Conservation (phyloP, 23 red algal species). For the Chondrus crispus region DNA sequence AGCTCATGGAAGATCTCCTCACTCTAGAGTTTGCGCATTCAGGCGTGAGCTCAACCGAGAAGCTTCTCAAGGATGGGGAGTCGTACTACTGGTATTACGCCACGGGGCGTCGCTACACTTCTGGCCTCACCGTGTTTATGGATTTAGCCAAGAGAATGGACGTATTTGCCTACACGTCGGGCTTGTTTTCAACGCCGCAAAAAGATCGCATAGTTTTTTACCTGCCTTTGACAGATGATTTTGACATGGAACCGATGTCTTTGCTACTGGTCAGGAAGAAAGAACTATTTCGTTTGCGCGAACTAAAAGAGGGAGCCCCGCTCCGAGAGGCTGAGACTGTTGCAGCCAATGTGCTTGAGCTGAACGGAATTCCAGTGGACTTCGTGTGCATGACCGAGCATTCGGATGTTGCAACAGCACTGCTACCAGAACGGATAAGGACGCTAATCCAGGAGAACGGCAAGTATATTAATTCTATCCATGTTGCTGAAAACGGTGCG, state of each 20-base stretch:
- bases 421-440: constrained; percentile 27
- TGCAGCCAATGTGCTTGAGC: constrained; percentile 36
- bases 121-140: constrained; percentile 45
- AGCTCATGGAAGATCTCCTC: constrained; percentile 8
- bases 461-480: constrained; percentile 42
- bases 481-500: constrained; percentile 49
- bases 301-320: constrained; percentile 5
- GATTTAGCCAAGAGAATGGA: constrained; percentile 57
- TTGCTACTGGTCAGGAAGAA: constrained; percentile 43
- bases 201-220: constrained; percentile 60
- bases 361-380: constrained; percentile 17
- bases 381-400: constrained; percentile 62
- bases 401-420: constrained; percentile 7
- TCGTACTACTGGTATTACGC: constrained; percentile 62
- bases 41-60: constrained; percentile 25
- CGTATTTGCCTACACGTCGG: constrained; percentile 48
- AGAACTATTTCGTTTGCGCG: constrained; percentile 53
- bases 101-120: constrained; percentile 45
- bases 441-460: constrained; percentile 7
- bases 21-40: constrained; percentile 38
- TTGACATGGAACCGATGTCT: constrained; percentile 57
- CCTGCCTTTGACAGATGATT: constrained; percentile 48
- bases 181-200: constrained; percentile 30
- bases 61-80: constrained; percentile 52
- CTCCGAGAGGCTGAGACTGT: constrained; percentile 18